Percentiles rank a stretch among this genome's conserved stretches.
Evolutionary conservation across 768 basidiomycete genomes (phyloP).

Genomic region (Naganishia kalamii): DNA sequence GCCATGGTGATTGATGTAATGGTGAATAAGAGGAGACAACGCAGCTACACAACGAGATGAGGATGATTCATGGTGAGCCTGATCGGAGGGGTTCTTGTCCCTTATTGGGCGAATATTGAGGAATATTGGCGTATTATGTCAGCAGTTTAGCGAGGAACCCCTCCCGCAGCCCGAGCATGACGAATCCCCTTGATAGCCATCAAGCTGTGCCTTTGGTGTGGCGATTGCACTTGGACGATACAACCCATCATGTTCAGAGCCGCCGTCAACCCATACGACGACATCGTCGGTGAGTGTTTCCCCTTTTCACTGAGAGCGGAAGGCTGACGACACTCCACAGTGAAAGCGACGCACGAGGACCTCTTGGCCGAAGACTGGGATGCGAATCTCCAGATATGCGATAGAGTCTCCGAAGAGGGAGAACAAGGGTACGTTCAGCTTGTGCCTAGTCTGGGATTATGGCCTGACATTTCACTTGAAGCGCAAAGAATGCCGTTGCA

Average conservation of each 20-base stretch:
- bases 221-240: no score
- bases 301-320: neutral
- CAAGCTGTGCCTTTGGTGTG: no score
- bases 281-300: constrained; percentile 69
- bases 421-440: constrained; percentile 63
- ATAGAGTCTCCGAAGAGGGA: constrained; percentile 88
- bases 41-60: no score
- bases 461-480: constrained; percentile 44
- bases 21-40: neutral
- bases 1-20: constrained; percentile 11
- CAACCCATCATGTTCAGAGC: constrained; percentile 61
- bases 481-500: constrained; percentile 77
- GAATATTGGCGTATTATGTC: no score
- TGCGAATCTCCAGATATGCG: constrained; percentile 83
- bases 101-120: no score
- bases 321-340: constrained; percentile 48
- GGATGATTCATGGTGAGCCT: no score
- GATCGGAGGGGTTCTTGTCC: no score
- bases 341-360: constrained; percentile 95
- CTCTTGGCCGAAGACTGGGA: constrained; percentile 94
- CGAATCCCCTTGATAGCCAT: neutral
- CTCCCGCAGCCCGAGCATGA: no score
- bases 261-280: constrained; percentile 74
- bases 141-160: no score
- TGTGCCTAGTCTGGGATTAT: neutral